phyloP scores from a whole-genome alignment of 2,329 filamentous ascomycete species.

The Cryoendolithus antarcticus region DNA sequence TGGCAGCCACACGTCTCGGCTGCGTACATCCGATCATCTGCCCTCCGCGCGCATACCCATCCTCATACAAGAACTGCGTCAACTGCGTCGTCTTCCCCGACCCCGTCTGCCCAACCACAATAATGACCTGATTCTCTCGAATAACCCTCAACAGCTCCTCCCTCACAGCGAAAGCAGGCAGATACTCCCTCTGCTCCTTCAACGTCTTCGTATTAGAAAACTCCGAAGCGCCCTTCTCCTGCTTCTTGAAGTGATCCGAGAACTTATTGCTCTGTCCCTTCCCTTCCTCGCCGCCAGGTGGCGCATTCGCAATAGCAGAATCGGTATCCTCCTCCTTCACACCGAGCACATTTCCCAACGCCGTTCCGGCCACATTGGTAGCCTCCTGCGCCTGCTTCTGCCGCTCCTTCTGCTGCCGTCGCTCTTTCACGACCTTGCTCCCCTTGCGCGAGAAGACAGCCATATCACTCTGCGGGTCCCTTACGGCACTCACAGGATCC shows the following conservation, averaged over 20 bases:
- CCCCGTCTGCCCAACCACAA: constrained; percentile 93
- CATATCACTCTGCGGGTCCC: constrained; percentile 95
- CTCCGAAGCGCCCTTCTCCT: constrained; percentile 65
- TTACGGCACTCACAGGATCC: constrained; percentile 84
- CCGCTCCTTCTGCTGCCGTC: constrained; percentile 80
- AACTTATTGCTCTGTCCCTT: constrained; percentile 62
- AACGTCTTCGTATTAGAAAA: constrained; percentile 90
- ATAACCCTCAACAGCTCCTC: constrained; percentile 88
- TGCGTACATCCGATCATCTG: constrained; percentile 89
- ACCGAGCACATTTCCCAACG: constrained; percentile 88
- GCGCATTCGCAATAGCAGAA: constrained; percentile 60
- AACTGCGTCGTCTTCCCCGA: constrained; percentile 96
- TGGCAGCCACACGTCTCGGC: constrained; percentile 87
- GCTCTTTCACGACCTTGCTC: constrained; percentile 83
- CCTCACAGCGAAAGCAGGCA: constrained; percentile 90
- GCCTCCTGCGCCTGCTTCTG: constrained; percentile 92
- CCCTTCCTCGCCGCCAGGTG: constrained; percentile 49
- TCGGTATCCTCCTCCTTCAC: constrained; percentile 84
- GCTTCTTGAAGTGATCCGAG: constrained; percentile 78
- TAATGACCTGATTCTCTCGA: constrained; percentile 90
- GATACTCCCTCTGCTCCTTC: constrained; percentile 78
- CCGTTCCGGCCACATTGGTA: constrained; percentile 82
- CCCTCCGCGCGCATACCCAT: constrained; percentile 76
- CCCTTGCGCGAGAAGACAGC: constrained; percentile 94
- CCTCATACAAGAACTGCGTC: constrained; percentile 90